Conservation (phyloP, 2,329 filamentous ascomycete genomes). For the Aciculosporium take region DNA sequence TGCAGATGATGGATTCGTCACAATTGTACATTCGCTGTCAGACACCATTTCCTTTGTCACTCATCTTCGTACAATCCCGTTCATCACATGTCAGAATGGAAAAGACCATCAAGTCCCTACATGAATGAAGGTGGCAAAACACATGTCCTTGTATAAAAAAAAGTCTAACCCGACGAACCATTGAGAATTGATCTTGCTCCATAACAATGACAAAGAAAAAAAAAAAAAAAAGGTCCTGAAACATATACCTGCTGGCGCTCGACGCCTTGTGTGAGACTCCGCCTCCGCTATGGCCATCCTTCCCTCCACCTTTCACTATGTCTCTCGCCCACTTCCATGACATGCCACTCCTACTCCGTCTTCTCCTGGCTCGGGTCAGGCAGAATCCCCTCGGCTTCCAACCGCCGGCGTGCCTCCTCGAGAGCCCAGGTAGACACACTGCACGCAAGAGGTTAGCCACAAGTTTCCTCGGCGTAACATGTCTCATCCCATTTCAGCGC, state of each 20-base stretch:
- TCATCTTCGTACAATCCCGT: neutral
- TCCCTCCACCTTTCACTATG: slow-evolving; percentile 4
- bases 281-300: neutral
- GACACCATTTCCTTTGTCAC: neutral
- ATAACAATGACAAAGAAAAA: neutral
- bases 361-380: slow-evolving; percentile 52
- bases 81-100: too few relatives aligned
- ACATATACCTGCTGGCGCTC: slow-evolving; percentile 17
- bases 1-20: neutral
- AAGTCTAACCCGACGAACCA: slow-evolving; percentile 19
- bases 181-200: slow-evolving; percentile 15
- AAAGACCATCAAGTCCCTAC: too few relatives aligned
- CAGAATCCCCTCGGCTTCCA: slow-evolving; percentile 91
- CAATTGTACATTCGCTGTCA: neutral
- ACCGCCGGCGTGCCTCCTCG: slow-evolving; percentile 84
- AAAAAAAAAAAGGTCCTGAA: slow-evolving; percentile 13
- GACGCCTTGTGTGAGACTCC: slow-evolving; percentile 1
- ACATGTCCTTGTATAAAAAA: too few relatives aligned
- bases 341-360: slow-evolving; percentile 24
- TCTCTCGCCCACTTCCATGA: neutral
- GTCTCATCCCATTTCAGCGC: neutral
- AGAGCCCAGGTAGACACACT: slow-evolving; percentile 99
- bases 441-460: neutral
- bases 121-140: too few relatives aligned
- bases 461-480: neutral